phyloP scores from a whole-genome alignment of 2,329 filamentous ascomycete species.

The Hymenoscyphus linearis region DNA sequence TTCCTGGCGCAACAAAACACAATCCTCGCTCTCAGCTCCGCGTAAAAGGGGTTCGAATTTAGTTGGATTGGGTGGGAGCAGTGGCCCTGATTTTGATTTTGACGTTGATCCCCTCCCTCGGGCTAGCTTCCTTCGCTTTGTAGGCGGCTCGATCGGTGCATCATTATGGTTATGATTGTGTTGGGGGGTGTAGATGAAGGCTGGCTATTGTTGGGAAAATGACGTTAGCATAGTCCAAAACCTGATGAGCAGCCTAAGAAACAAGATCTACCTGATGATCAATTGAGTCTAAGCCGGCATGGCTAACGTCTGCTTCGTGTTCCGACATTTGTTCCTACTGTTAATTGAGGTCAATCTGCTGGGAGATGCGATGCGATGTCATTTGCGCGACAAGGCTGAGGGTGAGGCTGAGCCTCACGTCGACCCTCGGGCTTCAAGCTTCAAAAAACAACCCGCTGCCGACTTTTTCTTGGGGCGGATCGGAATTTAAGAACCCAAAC shows the following conservation, averaged over 20 bases:
- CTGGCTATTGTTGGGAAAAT: slow-evolving; percentile 31
- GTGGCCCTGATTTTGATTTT: slow-evolving; percentile 9
- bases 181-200: slow-evolving; percentile 33
- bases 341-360: no score
- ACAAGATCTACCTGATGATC: slow-evolving; percentile 29
- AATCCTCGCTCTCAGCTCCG: slow-evolving; percentile 46
- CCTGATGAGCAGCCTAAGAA: not conserved
- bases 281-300: slow-evolving; percentile 26
- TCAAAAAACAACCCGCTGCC: not conserved
- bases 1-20: slow-evolving; percentile 48
- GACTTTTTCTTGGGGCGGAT: not conserved
- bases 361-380: slow-evolving; percentile 20
- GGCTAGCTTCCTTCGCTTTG: slow-evolving; percentile 34
- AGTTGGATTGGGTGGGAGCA: slow-evolving; percentile 1
- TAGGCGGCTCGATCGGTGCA: slow-evolving; percentile 25
- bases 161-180: slow-evolving; percentile 13
- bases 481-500: not conserved
- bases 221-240: not conserved
- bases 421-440: not conserved
- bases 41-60: slow-evolving; percentile 49
- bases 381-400: slow-evolving; percentile 9
- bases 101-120: slow-evolving; percentile 14
- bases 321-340: slow-evolving; percentile 26
- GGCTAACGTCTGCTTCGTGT: slow-evolving; percentile 24
- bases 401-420: not conserved